Conservation (phyloP, 2,329 filamentous ascomycete species). For the Trichoderma afroharzianum region DNA sequence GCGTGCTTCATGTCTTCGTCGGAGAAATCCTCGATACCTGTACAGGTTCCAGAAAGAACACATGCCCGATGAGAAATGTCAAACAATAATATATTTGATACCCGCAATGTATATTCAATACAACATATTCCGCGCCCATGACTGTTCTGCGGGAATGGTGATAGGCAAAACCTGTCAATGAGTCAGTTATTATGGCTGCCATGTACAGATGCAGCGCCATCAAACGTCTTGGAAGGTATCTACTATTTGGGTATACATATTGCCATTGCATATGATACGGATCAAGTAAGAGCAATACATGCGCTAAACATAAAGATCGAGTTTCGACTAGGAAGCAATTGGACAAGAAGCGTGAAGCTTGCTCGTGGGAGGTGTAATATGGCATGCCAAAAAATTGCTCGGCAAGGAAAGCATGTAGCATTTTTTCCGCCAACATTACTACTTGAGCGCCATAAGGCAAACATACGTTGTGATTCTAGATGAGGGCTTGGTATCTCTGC, state of each 20-base stretch:
- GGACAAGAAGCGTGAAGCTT: neutral
- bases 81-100: neutral
- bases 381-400: neutral
- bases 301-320: neutral
- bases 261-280: neutral
- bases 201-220: neutral
- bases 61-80: neutral
- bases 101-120: neutral
- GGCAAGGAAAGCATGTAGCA: neutral
- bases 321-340: too few species aligned
- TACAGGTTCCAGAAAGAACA: neutral
- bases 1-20: conserved; percentile 6
- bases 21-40: neutral
- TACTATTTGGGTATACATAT: neutral
- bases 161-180: neutral
- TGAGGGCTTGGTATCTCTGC: neutral
- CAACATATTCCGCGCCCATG: neutral
- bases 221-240: neutral
- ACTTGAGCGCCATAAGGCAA: neutral
- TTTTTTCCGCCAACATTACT: neutral
- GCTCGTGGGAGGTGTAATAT: neutral
- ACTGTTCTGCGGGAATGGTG: neutral
- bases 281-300: neutral
- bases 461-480: neutral
- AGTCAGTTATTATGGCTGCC: neutral